Evolutionary conservation across 306 rosid genomes (phyloP).

Genomic region (Corylus americana): DNA sequence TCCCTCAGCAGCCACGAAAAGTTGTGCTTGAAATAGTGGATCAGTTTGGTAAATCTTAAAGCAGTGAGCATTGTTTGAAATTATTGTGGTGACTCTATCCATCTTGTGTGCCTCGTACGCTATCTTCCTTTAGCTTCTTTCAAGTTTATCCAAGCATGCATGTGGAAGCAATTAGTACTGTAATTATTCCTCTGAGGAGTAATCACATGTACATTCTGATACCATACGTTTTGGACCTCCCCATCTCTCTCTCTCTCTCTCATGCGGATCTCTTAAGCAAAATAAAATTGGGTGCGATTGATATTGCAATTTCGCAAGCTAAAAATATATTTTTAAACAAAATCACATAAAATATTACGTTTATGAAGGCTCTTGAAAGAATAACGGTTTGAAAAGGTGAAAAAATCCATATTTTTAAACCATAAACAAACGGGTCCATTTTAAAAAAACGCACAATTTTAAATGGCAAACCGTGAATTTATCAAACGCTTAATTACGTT

Average conservation of each 20-base stretch:
- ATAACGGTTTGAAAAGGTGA: too few species aligned
- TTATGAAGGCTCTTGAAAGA: too few species aligned
- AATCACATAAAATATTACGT: neutral
- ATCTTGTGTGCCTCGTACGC: neutral
- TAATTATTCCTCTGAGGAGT: conserved; percentile 34
- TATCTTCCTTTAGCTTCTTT: conserved; percentile 35
- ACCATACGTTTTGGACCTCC: conserved; percentile 30
- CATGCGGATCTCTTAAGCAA: neutral
- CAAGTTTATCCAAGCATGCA: conserved; percentile 47
- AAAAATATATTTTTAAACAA: neutral
- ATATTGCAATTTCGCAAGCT: too few species aligned
- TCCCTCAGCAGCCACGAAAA: conserved; percentile 31
- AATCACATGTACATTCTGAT: conserved; percentile 32
- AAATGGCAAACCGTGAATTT: too few species aligned
- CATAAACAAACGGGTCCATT: too few species aligned
- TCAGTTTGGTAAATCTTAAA: conserved; percentile 34
- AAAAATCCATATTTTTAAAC: too few species aligned
- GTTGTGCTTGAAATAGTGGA: conserved; percentile 12
- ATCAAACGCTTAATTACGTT: too few species aligned
- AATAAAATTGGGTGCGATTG: too few species aligned
- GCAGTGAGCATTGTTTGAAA: conserved; percentile 23
- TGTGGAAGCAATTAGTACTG: conserved; percentile 58
- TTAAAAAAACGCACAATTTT: too few species aligned
- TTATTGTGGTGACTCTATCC: conserved; percentile 16
- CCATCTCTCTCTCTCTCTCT: conserved; percentile 6